Evolutionary conservation across 495 filamentous ascomycete genomes (phyloP).

Genomic region (Talaromyces proteolyticus): DNA sequence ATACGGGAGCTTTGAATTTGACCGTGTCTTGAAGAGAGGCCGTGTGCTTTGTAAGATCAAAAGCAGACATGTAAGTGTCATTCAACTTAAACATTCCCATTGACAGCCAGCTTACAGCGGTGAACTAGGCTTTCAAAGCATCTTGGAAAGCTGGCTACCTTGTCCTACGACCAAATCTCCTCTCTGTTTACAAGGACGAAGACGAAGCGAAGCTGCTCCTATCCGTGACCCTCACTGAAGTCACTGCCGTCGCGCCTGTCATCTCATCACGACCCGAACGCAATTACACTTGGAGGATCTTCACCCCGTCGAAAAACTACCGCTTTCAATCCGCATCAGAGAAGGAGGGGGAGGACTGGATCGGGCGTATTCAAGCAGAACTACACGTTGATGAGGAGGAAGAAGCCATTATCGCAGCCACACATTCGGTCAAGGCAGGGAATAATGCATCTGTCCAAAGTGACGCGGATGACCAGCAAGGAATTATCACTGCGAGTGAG

Average conservation of each 20-base stretch:
- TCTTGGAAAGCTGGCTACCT: slow-evolving; percentile 86
- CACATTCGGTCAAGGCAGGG: no score
- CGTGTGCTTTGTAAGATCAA: slow-evolving; percentile 80
- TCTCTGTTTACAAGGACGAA: slow-evolving; percentile 91
- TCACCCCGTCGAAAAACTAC: slow-evolving; percentile 85
- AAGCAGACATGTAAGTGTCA: slow-evolving; percentile 75
- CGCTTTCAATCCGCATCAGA: slow-evolving; percentile 72
- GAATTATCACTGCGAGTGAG: slow-evolving; percentile 2
- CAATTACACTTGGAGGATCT: slow-evolving; percentile 84
- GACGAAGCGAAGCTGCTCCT: slow-evolving; percentile 83
- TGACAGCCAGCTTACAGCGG: slow-evolving; percentile 1
- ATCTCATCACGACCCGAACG: slow-evolving; percentile 80
- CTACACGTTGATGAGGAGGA: slow-evolving; percentile 83
- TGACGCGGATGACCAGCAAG: slow-evolving; percentile 1
- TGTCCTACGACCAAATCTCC: slow-evolving; percentile 85
- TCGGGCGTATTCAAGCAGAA: slow-evolving; percentile 70
- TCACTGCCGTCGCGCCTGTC: slow-evolving; percentile 83
- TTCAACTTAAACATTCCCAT: background rate
- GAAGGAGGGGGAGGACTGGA: slow-evolving; percentile 82
- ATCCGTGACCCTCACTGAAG: slow-evolving; percentile 80
- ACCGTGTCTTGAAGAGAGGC: slow-evolving; percentile 84
- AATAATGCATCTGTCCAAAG: slow-evolving; percentile 19
- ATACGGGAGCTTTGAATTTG: slow-evolving; percentile 92
- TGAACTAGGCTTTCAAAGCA: slow-evolving; percentile 34
- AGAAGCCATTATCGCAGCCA: slow-evolving; percentile 66